Evolutionary conservation across 148 eudicot species (phyloP).

Genomic region (Spergularia bocconei): DNA sequence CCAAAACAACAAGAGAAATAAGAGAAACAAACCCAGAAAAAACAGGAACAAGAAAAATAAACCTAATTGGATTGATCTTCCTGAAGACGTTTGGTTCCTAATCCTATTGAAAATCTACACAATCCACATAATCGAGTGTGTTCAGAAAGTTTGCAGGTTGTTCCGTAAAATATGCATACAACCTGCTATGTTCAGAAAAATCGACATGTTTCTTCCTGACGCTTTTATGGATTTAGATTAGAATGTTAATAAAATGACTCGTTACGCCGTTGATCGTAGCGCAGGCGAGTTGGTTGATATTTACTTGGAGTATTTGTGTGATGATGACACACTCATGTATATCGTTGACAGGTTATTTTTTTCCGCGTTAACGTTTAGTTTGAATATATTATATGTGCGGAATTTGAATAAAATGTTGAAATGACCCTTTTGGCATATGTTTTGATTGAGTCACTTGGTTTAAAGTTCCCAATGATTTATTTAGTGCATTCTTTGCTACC

Average conservation of each 20-base stretch:
- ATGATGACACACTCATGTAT: conserved; percentile 36
- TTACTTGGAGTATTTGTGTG: conserved; percentile 29
- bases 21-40: neutral
- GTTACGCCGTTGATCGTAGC: conserved; percentile 43
- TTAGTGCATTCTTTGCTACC: too few relatives aligned
- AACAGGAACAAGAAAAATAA: neutral
- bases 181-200: conserved; percentile 48
- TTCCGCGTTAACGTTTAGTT: too few relatives aligned
- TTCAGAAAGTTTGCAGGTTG: conserved; percentile 23
- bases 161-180: conserved; percentile 40
- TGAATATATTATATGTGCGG: too few relatives aligned
- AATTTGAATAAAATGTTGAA: too few relatives aligned
- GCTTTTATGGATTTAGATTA: conserved; percentile 10
- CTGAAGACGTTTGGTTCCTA: conserved; percentile 22
- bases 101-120: conserved; percentile 20
- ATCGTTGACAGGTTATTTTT: conserved; percentile 33
- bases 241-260: conserved; percentile 29
- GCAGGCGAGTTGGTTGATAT: conserved; percentile 40
- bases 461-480: too few relatives aligned
- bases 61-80: conserved; percentile 27
- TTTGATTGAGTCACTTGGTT: too few relatives aligned
- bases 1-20: conserved; percentile 10
- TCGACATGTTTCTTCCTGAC: conserved; percentile 30
- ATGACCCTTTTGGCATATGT: too few relatives aligned
- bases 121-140: conserved; percentile 22